These are phyloP conservation scores for Eragrostis curvula DNA, from an alignment of 176 grass and related monocot species.

Conservation along the genomic window DNA sequence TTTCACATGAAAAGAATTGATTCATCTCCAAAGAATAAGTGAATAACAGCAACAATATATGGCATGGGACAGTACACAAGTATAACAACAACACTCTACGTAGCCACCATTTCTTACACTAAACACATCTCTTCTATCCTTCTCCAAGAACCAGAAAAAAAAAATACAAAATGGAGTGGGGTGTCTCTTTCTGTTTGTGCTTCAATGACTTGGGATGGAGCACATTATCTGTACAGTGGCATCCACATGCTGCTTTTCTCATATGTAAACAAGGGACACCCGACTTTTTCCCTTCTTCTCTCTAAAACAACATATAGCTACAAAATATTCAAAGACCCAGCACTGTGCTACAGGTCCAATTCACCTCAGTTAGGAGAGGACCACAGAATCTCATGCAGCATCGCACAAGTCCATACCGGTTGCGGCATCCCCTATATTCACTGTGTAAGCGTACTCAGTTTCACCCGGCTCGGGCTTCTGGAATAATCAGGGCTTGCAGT, in stretches of 20 bases:
- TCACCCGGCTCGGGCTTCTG: too few species aligned
- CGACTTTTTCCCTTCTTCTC: slow-evolving; percentile 14
- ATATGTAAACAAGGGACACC: slow-evolving; percentile 48
- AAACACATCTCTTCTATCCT: slow-evolving; percentile 45
- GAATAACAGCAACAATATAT: slow-evolving; percentile 20
- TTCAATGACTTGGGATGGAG: slow-evolving; percentile 35
- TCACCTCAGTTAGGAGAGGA: not conserved
- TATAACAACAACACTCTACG: slow-evolving; percentile 27
- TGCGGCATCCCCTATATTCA: slow-evolving; percentile 3
- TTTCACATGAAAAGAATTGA: slow-evolving; percentile 35
- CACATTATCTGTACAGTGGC: slow-evolving; percentile 58
- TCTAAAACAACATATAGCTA: slow-evolving; percentile 59
- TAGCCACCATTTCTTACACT: slow-evolving; percentile 41
- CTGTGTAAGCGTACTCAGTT: too few species aligned
- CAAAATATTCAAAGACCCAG: slow-evolving; percentile 34
- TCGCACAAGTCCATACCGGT: not conserved
- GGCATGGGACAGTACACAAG: slow-evolving; percentile 3
- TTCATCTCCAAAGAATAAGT: slow-evolving; percentile 37
- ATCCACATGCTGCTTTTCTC: slow-evolving; percentile 41
- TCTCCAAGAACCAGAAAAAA: not conserved
- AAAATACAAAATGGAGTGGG: slow-evolving; percentile 11
- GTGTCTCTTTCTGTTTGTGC: not conserved
- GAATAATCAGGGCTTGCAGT: not conserved
- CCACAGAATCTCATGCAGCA: not conserved
- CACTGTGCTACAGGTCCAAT: slow-evolving; percentile 10